These are phyloP conservation scores for Dictyostelium capitatum DNA, from an alignment of 78 protist genomes.

Conservation along the genomic window DNA sequence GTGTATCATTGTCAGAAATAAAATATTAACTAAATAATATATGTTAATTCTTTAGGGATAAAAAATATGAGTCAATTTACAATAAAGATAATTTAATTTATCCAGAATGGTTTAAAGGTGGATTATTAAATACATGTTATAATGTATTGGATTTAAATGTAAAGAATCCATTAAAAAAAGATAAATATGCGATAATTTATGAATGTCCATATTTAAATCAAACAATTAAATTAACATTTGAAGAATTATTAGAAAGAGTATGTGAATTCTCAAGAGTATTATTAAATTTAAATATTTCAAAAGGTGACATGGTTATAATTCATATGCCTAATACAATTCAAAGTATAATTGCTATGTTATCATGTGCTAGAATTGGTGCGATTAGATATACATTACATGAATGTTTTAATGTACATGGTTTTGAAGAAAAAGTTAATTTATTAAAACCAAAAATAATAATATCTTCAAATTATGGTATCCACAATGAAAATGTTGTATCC, in stretches of 20 bases:
- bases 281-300: constrained; percentile 69
- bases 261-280: constrained; percentile 74
- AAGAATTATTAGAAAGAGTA: constrained; percentile 34
- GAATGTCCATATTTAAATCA: constrained; percentile 77
- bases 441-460: constrained; percentile 74
- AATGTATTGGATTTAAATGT: constrained; percentile 73
- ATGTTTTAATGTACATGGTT: constrained; percentile 76
- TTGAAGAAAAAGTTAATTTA: constrained; percentile 80
- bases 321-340: constrained; percentile 91
- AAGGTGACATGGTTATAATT: constrained; percentile 92
- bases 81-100: neutral
- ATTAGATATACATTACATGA: constrained; percentile 89
- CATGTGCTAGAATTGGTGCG: constrained; percentile 96
- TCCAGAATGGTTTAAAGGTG: constrained; percentile 89
- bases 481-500: neutral
- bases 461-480: constrained; percentile 67
- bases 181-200: constrained; percentile 16
- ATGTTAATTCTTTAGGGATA: constrained; percentile 5
- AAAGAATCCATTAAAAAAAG: neutral
- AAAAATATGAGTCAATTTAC: constrained; percentile 7
- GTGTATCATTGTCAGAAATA: no score
- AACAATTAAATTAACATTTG: neutral
- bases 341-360: constrained; percentile 89
- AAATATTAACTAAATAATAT: no score
- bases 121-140: constrained; percentile 85